A percentile compares a stretch with the other conserved stretches of the same genome.
phyloP scores from a whole-genome alignment of 2,329 filamentous ascomycete species.

The Alternaria atra region DNA sequence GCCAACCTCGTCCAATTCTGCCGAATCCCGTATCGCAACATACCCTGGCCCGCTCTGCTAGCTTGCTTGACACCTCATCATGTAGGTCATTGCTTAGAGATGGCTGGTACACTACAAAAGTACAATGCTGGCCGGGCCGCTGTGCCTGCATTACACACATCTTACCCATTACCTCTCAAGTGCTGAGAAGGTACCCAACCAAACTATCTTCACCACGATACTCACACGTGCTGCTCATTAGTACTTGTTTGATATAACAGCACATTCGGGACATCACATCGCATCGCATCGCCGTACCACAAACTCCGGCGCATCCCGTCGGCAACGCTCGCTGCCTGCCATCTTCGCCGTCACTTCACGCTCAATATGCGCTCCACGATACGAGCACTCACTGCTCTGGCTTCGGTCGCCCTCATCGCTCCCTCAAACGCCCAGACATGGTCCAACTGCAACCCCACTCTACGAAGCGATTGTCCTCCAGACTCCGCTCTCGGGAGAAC shows the following conservation, averaged over 20 bases:
- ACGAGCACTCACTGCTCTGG: slow-evolving; percentile 49
- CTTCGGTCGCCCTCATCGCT: slow-evolving; percentile 51
- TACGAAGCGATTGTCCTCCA: slow-evolving; percentile 70
- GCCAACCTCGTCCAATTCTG: slow-evolving; percentile 47
- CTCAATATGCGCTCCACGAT: slow-evolving; percentile 46
- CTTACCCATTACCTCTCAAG: slow-evolving; percentile 30
- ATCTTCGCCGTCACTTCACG: slow-evolving; percentile 17
- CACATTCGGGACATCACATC: slow-evolving; percentile 11
- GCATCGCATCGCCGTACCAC: slow-evolving; percentile 12
- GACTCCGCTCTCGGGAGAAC: slow-evolving; percentile 83
- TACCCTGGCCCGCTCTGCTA: slow-evolving; percentile 29
- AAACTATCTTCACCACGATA: slow-evolving; percentile 11
- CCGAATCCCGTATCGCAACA: slow-evolving; percentile 40
- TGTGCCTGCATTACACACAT: slow-evolving; percentile 32
- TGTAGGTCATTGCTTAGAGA: slow-evolving; percentile 39
- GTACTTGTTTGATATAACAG: slow-evolving; percentile 11
- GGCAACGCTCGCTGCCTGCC: slow-evolving; percentile 13
- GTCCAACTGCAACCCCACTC: slow-evolving; percentile 64
- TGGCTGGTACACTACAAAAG: slow-evolving; percentile 49
- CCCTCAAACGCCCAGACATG: slow-evolving; percentile 62
- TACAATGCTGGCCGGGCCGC: slow-evolving; percentile 28
- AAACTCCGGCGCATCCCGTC: slow-evolving; percentile 3
- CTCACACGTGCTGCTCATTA: slow-evolving; percentile 21
- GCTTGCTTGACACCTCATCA: slow-evolving; percentile 32
- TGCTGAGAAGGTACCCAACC: slow-evolving; percentile 29